These are phyloP conservation scores for Trifolium subterraneum DNA, from an alignment of 306 rosid genomes.

Conservation along the genomic window DNA sequence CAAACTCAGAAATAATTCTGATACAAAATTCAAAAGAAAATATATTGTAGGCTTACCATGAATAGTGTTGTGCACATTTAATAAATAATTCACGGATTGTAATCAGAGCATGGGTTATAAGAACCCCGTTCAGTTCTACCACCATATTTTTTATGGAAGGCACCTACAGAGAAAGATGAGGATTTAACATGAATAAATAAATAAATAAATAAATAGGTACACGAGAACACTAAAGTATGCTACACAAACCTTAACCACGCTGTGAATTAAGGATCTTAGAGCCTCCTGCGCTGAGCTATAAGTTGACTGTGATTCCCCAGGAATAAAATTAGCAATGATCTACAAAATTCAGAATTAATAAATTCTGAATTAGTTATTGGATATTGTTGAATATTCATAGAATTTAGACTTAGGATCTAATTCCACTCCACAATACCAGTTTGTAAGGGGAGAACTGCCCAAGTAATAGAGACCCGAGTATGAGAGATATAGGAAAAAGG, in stretches of 20 bases:
- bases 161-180: slow-evolving; percentile 57
- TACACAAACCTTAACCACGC: slow-evolving; percentile 83
- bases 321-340: slow-evolving; percentile 88
- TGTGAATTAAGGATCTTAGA: slow-evolving; percentile 85
- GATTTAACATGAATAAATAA: slow-evolving; percentile 22
- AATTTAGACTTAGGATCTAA: slow-evolving; percentile 4
- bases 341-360: slow-evolving; percentile 46
- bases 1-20: slow-evolving; percentile 41
- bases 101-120: slow-evolving; percentile 88
- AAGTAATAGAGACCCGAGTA: too few species aligned
- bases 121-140: slow-evolving; percentile 91
- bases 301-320: slow-evolving; percentile 83
- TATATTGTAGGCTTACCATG: slow-evolving; percentile 67
- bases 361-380: slow-evolving; percentile 34
- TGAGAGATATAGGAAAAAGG: too few species aligned
- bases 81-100: slow-evolving; percentile 80
- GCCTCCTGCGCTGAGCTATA: slow-evolving; percentile 94
- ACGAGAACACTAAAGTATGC: neutral
- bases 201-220: neutral
- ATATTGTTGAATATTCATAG: slow-evolving; percentile 22
- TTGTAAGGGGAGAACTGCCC: neutral
- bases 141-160: slow-evolving; percentile 85
- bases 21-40: slow-evolving; percentile 31
- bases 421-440: neutral
- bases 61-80: slow-evolving; percentile 93